Percentiles rank a stretch among this genome's conserved stretches.
These are phyloP conservation scores for Hanseniaspora gamundiae DNA, from an alignment of 1,139 yeast genomes.

Conservation along the genomic window DNA sequence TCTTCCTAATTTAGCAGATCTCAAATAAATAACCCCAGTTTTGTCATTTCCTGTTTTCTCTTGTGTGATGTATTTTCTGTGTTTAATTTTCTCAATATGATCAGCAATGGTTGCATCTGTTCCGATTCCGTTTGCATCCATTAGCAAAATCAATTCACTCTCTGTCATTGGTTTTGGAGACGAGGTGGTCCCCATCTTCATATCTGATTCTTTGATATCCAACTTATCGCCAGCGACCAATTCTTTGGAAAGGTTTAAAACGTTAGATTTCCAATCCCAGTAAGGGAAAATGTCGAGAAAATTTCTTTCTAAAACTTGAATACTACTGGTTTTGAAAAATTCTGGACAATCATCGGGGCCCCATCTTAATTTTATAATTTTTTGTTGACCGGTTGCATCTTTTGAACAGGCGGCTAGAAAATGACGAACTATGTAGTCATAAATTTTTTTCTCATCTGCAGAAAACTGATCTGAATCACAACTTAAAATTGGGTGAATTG, in stretches of 20 bases:
- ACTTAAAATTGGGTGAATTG: conserved; percentile 76
- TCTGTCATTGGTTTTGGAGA: conserved; percentile 84
- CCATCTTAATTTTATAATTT: conserved; percentile 61
- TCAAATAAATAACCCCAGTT: conserved; percentile 31
- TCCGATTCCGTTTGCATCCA: conserved; percentile 97
- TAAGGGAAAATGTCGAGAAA: conserved; percentile 74
- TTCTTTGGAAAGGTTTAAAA: conserved; percentile 21
- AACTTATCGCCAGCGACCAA: conserved; percentile 47
- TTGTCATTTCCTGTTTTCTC: conserved; percentile 27
- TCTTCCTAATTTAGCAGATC: conserved; percentile 78
- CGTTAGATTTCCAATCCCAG: conserved; percentile 63
- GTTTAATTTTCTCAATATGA: conserved; percentile 72
- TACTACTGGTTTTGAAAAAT: conserved; percentile 54
- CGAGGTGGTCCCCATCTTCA: conserved; percentile 64
- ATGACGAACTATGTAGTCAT: conserved; percentile 76
- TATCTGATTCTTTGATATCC: conserved; percentile 38
- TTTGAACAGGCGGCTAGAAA: conserved; percentile 87
- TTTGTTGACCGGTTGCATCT: conserved; percentile 72
- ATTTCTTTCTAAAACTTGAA: conserved; percentile 59
- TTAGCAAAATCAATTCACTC: conserved; percentile 77
- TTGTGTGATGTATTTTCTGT: conserved; percentile 55
- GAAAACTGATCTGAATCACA: conserved; percentile 17
- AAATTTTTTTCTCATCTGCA: conserved; percentile 55
- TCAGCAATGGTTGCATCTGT: conserved; percentile 99
- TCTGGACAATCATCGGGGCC: conserved; percentile 40